A percentile compares a stretch with the other conserved stretches of the same genome.
Conservation (phyloP, 176 grass and related monocot species). For the Zea luxurians region DNA sequence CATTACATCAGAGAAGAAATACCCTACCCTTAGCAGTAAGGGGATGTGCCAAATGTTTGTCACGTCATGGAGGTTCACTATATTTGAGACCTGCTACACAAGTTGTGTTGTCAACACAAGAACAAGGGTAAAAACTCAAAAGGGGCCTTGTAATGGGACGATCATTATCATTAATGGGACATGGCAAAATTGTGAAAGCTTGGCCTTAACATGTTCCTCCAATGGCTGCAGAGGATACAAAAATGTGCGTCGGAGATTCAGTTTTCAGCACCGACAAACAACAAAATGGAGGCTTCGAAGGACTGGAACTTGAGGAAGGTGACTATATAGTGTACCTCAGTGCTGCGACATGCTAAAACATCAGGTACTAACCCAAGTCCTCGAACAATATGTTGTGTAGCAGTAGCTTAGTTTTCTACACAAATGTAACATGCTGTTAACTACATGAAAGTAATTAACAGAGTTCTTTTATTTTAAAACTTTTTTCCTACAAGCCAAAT, state of each 20-base stretch:
- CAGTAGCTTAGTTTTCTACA: conserved; percentile 50
- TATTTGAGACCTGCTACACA: conserved; percentile 62
- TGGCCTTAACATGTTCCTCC: no score
- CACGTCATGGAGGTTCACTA: conserved; percentile 84
- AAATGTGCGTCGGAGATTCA: no score
- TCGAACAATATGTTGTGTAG: no score
- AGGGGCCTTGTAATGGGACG: neutral
- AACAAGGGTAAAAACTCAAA: conserved; percentile 29
- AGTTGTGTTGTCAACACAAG: conserved; percentile 23
- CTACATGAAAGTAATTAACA: conserved; percentile 30
- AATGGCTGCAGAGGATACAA: no score
- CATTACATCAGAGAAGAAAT: conserved; percentile 26
- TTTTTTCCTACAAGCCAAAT: neutral
- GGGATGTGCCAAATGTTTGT: conserved; percentile 98
- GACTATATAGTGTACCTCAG: no score
- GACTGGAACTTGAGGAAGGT: no score
- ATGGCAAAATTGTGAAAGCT: conserved; percentile 55
- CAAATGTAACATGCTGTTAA: conserved; percentile 25
- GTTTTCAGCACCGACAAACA: no score
- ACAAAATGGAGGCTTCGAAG: no score
- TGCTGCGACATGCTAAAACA: no score
- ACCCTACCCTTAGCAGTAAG: conserved; percentile 78
- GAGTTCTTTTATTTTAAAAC: neutral
- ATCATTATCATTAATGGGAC: conserved; percentile 61
- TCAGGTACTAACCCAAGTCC: no score